phyloP scores from a whole-genome alignment of 1,139 yeast genomes.

The Taphrina flavorubra region DNA sequence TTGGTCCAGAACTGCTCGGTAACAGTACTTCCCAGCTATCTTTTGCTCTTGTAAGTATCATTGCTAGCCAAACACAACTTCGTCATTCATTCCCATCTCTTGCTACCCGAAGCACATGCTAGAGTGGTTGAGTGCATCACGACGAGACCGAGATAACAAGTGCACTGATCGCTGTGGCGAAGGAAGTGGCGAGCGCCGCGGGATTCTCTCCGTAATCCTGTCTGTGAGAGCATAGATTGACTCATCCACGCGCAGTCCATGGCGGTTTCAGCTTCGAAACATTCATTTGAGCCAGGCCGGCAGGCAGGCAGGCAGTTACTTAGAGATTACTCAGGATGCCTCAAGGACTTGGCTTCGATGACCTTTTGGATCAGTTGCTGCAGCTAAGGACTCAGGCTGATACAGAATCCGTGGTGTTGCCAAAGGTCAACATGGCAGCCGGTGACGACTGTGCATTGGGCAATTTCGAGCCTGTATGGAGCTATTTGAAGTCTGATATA shows the following conservation, averaged over 20 bases:
- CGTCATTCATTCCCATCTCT: neutral
- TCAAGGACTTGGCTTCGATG: conserved; percentile 16
- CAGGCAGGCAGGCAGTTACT: neutral
- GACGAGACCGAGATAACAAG: conserved; percentile 1
- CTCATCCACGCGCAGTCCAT: neutral
- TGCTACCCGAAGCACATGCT: neutral
- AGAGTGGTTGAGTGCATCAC: neutral
- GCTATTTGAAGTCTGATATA: neutral
- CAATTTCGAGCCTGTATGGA: conserved; percentile 17
- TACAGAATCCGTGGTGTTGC: neutral
- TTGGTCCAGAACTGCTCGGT: too few species aligned
- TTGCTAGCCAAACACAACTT: neutral
- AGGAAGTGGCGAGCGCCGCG: conserved; percentile 12
- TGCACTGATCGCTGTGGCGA: conserved; percentile 6
- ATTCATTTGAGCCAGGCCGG: too few species aligned
- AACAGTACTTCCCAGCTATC: too few species aligned
- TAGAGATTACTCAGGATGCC: neutral
- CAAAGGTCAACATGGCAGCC: neutral
- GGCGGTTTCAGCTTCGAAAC: too few species aligned
- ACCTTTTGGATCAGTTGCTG: neutral
- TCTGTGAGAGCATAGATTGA: neutral
- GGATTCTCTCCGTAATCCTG: conserved; percentile 10
- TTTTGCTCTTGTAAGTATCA: too few species aligned
- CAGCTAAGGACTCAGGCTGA: neutral
- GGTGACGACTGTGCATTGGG: conserved; percentile 3